Base-by-base conservation (phyloP, 176 grass and related monocot species). In the Otatea glauca region DNA sequence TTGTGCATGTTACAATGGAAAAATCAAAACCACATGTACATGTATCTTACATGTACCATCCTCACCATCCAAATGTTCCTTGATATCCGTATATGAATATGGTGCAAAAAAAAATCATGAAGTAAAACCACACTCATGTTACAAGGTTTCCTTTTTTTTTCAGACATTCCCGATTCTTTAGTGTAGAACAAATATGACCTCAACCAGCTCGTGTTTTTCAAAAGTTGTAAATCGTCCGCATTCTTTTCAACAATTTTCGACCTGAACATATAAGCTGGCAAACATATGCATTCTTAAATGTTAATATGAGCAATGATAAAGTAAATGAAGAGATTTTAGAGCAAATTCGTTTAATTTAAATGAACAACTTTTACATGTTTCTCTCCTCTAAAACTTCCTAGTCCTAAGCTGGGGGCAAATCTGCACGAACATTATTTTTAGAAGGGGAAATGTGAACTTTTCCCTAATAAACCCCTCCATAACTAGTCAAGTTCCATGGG, bases 401-500 rank as follows among this genome's bases (percentile, higher is more conserved):
- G 51, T 20, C 2, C 7, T 3, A n/a, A 9, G 3, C 0, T 10
- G 21, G 55, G 55, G 24, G 54, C 25, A 5, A 49, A 73, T 73
- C 37, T 18, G 69, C 18, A 47, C 27, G 2, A 2, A 23, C 59
- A 42, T 9, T 82, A 72, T 34, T 66, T 66, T 44, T 35, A 15
- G 34, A 81, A 53, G 70, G 64, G 71, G 20, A 75, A 62, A 15
- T 68, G 10, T 10, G 70, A 71, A 85, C 34, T 20, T 71, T 71
- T 63, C 21, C 54, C 66, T 0, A 53, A 37, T 24, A 89, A 70
- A 42, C 64, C 83, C 32, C 12, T 41, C 61, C 65, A 16, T 78
- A 73, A 68, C 53, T 68, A 68, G 70, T 63, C 68, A 25, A 77
- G 73, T 81, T 29, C 29, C 29, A 1, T 29, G 29, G 29, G 29